Conservation (phyloP, 129 eudicot genomes). For the Cynara cardunculus region DNA sequence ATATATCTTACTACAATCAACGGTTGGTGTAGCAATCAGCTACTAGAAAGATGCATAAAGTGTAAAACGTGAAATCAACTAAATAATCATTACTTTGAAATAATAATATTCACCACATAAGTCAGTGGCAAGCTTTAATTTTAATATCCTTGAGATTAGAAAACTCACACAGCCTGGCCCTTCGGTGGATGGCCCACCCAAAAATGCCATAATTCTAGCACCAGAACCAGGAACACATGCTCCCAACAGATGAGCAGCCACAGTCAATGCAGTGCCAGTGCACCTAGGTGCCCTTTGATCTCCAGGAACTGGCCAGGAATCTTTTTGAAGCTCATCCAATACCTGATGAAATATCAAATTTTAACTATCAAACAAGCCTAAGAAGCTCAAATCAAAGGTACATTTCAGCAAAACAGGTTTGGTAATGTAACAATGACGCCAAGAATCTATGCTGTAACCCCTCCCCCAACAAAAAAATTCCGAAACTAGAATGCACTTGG, state of each 20-base stretch:
- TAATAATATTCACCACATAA: not conserved
- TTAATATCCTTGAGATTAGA: not conserved
- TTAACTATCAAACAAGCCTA: not conserved
- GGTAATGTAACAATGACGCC: not conserved
- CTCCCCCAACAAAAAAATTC: no score
- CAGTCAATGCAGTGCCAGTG: conserved; percentile 63
- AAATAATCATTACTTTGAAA: not conserved
- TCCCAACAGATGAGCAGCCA: conserved; percentile 86
- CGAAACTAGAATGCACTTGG: not conserved
- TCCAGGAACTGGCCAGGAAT: conserved; percentile 68
- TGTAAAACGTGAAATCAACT: not conserved
- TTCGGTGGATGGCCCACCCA: conserved; percentile 96
- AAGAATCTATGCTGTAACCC: no score
- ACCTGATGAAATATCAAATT: conserved; percentile 29
- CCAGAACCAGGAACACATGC: conserved; percentile 92
- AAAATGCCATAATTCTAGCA: conserved; percentile 89
- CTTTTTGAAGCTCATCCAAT: conserved; percentile 79
- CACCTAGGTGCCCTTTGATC: conserved; percentile 75
- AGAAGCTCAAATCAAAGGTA: not conserved
- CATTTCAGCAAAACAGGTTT: not conserved
- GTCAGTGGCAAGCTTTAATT: not conserved
- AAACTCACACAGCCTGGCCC: conserved; percentile 94
- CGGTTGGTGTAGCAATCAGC: no score
- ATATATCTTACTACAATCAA: not conserved
- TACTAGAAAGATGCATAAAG: not conserved